Percentiles rank a stretch among this genome's conserved stretches.
phyloP scores from a whole-genome alignment of 352 stramenopile genomes.

The Phytophthora aleatoria region DNA sequence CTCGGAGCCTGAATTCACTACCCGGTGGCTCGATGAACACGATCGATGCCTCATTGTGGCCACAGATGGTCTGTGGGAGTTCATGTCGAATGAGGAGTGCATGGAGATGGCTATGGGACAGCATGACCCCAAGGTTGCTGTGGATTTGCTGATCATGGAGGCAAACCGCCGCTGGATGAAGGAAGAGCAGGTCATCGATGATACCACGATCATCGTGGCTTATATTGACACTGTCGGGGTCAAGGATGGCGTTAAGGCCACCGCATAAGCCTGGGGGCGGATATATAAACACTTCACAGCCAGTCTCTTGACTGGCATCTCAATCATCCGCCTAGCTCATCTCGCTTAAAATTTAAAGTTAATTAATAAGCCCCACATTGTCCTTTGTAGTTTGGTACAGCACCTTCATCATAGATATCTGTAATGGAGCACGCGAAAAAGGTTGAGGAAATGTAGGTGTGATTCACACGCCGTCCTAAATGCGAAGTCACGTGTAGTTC shows the following conservation, averaged over 20 bases:
- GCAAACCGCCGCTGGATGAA: conserved; percentile 98
- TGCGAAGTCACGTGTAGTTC: not conserved
- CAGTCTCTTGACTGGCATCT: not conserved
- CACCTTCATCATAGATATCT: too few relatives aligned
- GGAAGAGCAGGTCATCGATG: conserved; percentile 99
- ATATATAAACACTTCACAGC: conserved; percentile 13
- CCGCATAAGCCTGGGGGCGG: conserved; percentile 10
- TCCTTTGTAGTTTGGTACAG: not conserved
- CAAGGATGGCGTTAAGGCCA: conserved; percentile 8
- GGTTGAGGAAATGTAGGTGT: conserved; percentile 1
- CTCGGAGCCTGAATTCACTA: conserved; percentile 95
- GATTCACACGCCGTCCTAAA: conserved; percentile 1
- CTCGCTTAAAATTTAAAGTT: not conserved
- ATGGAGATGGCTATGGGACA: conserved; percentile 83
- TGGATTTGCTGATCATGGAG: conserved; percentile 95
- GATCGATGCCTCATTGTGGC: conserved; percentile 97
- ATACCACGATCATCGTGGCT: conserved; percentile 98
- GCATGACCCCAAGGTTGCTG: conserved; percentile 79
- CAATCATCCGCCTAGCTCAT: not conserved
- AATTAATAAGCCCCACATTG: not conserved
- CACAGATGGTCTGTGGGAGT: conserved; percentile 99
- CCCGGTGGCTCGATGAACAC: conserved; percentile 74
- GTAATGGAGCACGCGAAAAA: not conserved
- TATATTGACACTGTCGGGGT: conserved; percentile 82
- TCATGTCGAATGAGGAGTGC: conserved; percentile 97